Conservation (phyloP, 176 grass and related monocot genomes). For the Echinochloa phyllopogon region DNA sequence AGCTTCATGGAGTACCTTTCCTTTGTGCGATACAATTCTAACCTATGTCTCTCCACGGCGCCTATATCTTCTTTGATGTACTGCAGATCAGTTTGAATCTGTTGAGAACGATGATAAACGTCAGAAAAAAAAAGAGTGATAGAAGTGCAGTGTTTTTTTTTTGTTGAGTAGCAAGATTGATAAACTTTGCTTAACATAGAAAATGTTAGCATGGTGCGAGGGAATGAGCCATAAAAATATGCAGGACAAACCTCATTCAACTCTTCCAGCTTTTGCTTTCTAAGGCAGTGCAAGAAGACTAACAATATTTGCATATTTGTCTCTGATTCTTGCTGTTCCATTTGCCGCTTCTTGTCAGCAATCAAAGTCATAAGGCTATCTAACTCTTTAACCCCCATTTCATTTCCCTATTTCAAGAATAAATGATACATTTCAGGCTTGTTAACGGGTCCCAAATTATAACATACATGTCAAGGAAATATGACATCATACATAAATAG, state of each 20-base stretch:
- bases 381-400: slow-evolving; percentile 87
- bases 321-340: slow-evolving; percentile 96
- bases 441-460: background rate
- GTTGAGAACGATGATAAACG: slow-evolving; percentile 26
- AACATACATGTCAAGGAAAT: background rate
- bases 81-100: slow-evolving; percentile 98
- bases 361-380: slow-evolving; percentile 84
- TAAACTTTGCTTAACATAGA: background rate
- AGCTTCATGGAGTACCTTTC: slow-evolving; percentile 97
- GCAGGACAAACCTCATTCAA: slow-evolving; percentile 79
- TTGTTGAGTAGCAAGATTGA: background rate
- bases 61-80: slow-evolving; percentile 99
- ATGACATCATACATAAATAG: background rate
- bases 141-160: background rate
- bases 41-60: slow-evolving; percentile 77
- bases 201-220: slow-evolving; percentile 2
- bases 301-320: slow-evolving; percentile 99
- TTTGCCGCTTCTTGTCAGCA: slow-evolving; percentile 90
- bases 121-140: background rate
- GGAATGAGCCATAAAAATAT: slow-evolving; percentile 23
- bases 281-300: slow-evolving; percentile 94
- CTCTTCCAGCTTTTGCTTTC: slow-evolving; percentile 96
- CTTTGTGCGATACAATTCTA: slow-evolving; percentile 85
- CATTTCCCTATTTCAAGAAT: slow-evolving; percentile 65
- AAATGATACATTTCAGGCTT: slow-evolving; percentile 24